These are phyloP conservation scores for Malassezia yamatoensis DNA, from an alignment of 1,284 basidiomycete genomes.

Conservation along the genomic window DNA sequence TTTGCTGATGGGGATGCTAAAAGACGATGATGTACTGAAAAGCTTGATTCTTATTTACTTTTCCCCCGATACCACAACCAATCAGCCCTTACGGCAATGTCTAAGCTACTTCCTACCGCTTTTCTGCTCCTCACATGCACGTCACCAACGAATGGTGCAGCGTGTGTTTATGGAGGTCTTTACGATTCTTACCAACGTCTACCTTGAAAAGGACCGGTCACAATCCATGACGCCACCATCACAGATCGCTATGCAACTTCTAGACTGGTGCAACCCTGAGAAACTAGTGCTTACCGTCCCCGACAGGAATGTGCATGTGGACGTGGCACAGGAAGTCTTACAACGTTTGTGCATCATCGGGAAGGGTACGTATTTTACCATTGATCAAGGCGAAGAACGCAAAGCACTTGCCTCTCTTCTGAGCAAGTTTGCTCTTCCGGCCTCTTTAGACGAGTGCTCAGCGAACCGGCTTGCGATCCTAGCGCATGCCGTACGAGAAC, in stretches of 20 bases:
- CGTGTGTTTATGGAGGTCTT: slow-evolving; percentile 53
- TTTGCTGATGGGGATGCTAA: slow-evolving; percentile 62
- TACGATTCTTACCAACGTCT: slow-evolving; percentile 51
- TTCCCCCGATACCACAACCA: slow-evolving; percentile 71
- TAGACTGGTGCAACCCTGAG: slow-evolving; percentile 86
- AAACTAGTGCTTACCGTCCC: slow-evolving; percentile 57
- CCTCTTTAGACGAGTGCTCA: slow-evolving; percentile 54
- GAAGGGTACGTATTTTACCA: slow-evolving; percentile 4
- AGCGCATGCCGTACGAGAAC: slow-evolving; percentile 21
- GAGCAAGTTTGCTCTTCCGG: slow-evolving; percentile 65
- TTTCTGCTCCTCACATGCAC: slow-evolving; percentile 72
- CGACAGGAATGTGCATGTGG: slow-evolving; percentile 61
- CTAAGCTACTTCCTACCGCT: slow-evolving; percentile 91
- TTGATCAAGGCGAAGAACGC: slow-evolving; percentile 60
- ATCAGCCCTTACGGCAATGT: slow-evolving; percentile 80
- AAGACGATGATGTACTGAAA: slow-evolving; percentile 55
- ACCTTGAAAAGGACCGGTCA: slow-evolving; percentile 64
- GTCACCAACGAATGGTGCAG: slow-evolving; percentile 70
- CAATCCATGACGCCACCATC: slow-evolving; percentile 69
- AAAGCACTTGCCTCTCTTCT: slow-evolving; percentile 72
- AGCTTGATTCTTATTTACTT: slow-evolving; percentile 74
- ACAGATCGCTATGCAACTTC: slow-evolving; percentile 71
- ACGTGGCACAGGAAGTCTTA: slow-evolving; percentile 67
- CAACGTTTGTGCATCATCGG: slow-evolving; percentile 51
- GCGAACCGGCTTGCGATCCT: slow-evolving; percentile 24